A percentile compares a stretch with the other conserved stretches of the same genome.
Evolutionary conservation across 805 yeast genomes (phyloP).

Genomic region (Lachancea dasiensis): DNA sequence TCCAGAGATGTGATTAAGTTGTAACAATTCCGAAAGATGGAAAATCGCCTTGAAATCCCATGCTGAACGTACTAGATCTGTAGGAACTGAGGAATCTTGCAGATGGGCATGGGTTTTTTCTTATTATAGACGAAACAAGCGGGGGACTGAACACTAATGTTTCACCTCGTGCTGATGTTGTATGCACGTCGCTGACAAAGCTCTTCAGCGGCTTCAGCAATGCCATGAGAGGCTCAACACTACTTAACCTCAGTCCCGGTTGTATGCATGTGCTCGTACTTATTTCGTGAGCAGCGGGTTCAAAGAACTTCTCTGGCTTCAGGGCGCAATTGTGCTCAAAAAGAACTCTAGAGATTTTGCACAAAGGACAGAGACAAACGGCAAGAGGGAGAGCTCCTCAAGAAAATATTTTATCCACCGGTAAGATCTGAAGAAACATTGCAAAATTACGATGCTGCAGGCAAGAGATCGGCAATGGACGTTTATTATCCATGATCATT

Average conservation of each 20-base stretch:
- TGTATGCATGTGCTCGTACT: constrained; percentile 39
- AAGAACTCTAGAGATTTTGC: constrained; percentile 89
- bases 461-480: constrained; percentile 80
- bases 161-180: constrained; percentile 76
- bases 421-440: constrained; percentile 41
- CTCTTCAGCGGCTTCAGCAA: constrained; percentile 92
- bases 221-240: constrained; percentile 92
- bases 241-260: constrained; percentile 58
- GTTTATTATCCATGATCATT: constrained; percentile 71
- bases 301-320: constrained; percentile 82
- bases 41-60: constrained; percentile 89
- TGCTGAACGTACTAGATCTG: constrained; percentile 75
- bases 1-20: constrained; percentile 55
- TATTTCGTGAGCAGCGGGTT: constrained; percentile 43
- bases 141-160: constrained; percentile 69
- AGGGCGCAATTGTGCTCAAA: constrained; percentile 88
- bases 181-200: constrained; percentile 82
- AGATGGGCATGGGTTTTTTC: constrained; percentile 56
- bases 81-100: constrained; percentile 53
- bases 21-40: constrained; percentile 55
- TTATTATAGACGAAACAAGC: constrained; percentile 85
- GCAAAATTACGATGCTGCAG: constrained; percentile 63
- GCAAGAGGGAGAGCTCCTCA: constrained; percentile 43
- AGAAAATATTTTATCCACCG: constrained; percentile 68
- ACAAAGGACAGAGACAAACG: constrained; percentile 43